Evolutionary conservation across 441 rosid species (phyloP).

Genomic region (Erodium trifolium): DNA sequence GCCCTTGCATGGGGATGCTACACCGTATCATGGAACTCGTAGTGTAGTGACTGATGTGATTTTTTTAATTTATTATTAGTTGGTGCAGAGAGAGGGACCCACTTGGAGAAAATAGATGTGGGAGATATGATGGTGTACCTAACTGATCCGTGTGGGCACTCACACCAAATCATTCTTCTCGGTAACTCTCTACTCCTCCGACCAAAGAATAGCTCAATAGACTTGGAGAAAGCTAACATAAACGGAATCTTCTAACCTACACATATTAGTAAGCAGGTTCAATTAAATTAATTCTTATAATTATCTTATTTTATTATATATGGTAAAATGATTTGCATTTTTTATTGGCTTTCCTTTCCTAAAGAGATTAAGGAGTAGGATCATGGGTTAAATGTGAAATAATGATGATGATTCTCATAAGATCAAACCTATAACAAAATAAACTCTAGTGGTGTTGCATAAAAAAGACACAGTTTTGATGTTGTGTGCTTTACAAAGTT

Average conservation of each 20-base stretch:
- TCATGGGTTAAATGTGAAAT: neutral
- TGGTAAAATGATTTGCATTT: no score
- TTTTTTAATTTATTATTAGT: neutral
- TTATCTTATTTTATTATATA: no score
- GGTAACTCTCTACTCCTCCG: neutral
- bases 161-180: slow-evolving; percentile 29
- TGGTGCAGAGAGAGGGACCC: neutral
- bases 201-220: no score
- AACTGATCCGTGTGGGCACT: slow-evolving; percentile 33
- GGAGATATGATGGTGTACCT: slow-evolving; percentile 31
- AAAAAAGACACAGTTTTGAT: neutral
- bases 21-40: neutral
- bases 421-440: neutral
- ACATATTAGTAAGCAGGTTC: no score
- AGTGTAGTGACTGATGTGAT: neutral
- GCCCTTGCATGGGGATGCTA: neutral
- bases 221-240: no score
- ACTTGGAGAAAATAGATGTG: neutral
- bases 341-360: no score
- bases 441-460: neutral
- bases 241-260: no score
- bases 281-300: no score
- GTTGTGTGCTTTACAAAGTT: neutral
- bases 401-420: neutral
- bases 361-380: no score